Conservation (phyloP, 495 filamentous ascomycete species). For the Penicillium desertorum region DNA sequence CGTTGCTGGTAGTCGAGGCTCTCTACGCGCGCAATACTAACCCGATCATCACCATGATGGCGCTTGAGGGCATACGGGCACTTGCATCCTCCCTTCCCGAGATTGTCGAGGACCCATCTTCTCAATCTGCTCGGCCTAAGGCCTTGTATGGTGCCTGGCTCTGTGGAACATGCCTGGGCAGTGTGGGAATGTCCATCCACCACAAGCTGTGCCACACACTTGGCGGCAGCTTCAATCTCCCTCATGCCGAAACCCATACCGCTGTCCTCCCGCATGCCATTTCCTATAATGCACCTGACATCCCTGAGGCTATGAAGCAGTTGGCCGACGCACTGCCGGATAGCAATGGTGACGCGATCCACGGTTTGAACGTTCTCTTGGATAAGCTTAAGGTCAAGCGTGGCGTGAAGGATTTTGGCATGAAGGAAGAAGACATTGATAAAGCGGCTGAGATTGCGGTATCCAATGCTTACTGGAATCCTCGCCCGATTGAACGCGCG, state of each 20-base stretch:
- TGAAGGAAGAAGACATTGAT: slow-evolving; percentile 66
- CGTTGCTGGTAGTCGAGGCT: slow-evolving; percentile 52
- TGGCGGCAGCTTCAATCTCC: slow-evolving; percentile 67
- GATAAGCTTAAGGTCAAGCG: slow-evolving; percentile 57
- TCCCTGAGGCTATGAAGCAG: slow-evolving; percentile 58
- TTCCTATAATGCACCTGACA: slow-evolving; percentile 64
- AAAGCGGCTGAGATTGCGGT: slow-evolving; percentile 65
- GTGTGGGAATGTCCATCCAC: slow-evolving; percentile 68
- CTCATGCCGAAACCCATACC: slow-evolving; percentile 69
- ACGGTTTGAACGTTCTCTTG: slow-evolving; percentile 61
- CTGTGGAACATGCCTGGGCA: slow-evolving; percentile 61
- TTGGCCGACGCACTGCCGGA: slow-evolving; percentile 58
- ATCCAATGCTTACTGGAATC: slow-evolving; percentile 65
- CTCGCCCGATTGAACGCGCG: slow-evolving; percentile 54
- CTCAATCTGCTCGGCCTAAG: slow-evolving; percentile 50
- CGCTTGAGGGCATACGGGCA: slow-evolving; percentile 54
- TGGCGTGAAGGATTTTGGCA: slow-evolving; percentile 57
- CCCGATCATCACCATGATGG: slow-evolving; percentile 58
- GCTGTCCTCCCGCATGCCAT: slow-evolving; percentile 66
- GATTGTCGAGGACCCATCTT: slow-evolving; percentile 51
- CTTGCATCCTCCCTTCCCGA: slow-evolving; percentile 57
- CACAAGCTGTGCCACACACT: slow-evolving; percentile 71
- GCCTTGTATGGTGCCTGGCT: slow-evolving; percentile 69
- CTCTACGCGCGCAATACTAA: slow-evolving; percentile 65
- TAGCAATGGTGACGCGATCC: slow-evolving; percentile 58